Conservation (phyloP, 176 grass and related monocot genomes). For the Eremochloa ophiuroides region DNA sequence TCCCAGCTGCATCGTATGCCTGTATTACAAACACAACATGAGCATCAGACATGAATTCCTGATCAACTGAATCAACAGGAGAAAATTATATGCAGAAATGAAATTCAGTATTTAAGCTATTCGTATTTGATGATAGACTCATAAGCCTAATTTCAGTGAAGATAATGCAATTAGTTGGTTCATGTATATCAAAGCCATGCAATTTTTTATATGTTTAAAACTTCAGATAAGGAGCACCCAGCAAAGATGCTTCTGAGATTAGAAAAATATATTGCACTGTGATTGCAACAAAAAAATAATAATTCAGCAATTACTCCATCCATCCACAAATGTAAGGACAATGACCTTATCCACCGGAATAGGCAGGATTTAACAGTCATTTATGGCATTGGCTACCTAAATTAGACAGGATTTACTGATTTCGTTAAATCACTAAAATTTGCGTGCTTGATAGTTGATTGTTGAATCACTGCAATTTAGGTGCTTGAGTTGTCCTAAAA, state of each 20-base stretch:
- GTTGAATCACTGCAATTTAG: too few relatives aligned
- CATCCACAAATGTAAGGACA: neutral
- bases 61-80: neutral
- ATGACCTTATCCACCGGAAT: neutral
- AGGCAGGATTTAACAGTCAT: neutral
- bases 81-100: neutral
- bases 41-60: neutral
- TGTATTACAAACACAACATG: constrained; percentile 23
- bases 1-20: constrained; percentile 86
- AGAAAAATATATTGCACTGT: neutral
- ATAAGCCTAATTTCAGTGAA: neutral
- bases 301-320: neutral
- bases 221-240: neutral
- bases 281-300: neutral
- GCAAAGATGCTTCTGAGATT: neutral
- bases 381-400: too few relatives aligned
- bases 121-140: neutral
- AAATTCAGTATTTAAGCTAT: neutral
- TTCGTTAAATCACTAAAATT: neutral
- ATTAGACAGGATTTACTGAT: neutral
- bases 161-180: neutral
- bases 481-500: neutral
- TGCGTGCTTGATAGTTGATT: neutral
- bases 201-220: neutral
- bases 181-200: neutral